Conservation (phyloP, 2,329 filamentous ascomycete species). For the Botrytis squamosa region DNA sequence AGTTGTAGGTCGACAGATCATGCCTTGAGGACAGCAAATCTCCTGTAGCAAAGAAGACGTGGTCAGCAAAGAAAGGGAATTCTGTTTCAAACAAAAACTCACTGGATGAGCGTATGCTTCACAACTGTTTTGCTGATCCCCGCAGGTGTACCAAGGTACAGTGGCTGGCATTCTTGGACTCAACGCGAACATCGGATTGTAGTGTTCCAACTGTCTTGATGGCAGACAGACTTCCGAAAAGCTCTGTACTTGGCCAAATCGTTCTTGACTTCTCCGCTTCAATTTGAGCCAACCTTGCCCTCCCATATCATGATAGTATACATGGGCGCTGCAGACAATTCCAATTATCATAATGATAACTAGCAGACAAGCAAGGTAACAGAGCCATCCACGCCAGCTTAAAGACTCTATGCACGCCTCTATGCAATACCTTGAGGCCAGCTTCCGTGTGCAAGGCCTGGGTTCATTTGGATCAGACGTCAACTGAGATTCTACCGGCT, state of each 20-base stretch:
- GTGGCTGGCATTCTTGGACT: constrained; percentile 6
- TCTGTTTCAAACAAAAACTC: constrained; percentile 1
- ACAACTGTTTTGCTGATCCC: constrained; percentile 37
- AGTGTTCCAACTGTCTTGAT: constrained; percentile 26
- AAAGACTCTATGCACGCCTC: constrained; percentile 9
- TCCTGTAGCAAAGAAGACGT: constrained; percentile 24
- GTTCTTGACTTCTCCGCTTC: constrained; percentile 8
- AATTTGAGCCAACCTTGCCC: constrained; percentile 33
- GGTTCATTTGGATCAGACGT: constrained; percentile 23
- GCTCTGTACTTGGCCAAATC: background rate
- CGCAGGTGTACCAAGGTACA: constrained; percentile 36
- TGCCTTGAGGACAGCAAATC: constrained; percentile 35
- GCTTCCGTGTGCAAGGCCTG: constrained; percentile 18
- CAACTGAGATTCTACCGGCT: constrained; percentile 24
- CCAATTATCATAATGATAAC: constrained; percentile 30
- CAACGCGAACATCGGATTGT: constrained; percentile 2
- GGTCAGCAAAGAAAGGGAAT: background rate
- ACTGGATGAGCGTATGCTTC: constrained; percentile 34
- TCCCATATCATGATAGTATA: constrained; percentile 32
- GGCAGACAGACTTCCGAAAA: constrained; percentile 29
- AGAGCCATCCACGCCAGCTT: constrained; percentile 28
- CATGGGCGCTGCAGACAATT: constrained; percentile 32
- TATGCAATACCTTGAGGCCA: background rate
- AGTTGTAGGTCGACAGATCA: constrained; percentile 29
- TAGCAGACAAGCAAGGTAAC: constrained; percentile 25